Conservation (phyloP, 108 stramenopile genomes). For the Fragilaria radians region DNA sequence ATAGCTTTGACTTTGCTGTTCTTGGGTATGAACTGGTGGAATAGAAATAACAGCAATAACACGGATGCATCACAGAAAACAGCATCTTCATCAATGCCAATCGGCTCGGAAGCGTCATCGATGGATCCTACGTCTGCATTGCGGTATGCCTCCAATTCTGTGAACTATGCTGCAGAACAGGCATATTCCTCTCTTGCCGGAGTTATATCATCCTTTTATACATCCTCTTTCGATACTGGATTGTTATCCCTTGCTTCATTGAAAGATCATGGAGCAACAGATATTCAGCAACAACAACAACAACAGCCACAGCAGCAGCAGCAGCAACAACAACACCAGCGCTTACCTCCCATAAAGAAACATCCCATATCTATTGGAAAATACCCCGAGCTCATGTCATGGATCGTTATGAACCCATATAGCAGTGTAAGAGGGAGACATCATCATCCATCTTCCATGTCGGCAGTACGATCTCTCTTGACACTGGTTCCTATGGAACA, state of each 20-base stretch:
- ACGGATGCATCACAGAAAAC: too few species aligned
- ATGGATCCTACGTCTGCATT: too few species aligned
- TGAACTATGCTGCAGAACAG: neutral
- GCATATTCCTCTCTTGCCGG: neutral
- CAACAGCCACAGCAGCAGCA: neutral
- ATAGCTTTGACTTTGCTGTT: too few species aligned
- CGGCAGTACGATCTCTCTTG: conserved; percentile 18
- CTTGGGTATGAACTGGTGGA: too few species aligned
- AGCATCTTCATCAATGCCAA: too few species aligned
- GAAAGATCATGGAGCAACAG: too few species aligned
- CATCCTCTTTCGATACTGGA: too few species aligned
- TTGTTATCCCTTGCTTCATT: too few species aligned
- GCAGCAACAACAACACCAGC: neutral
- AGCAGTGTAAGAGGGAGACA: conserved; percentile 6
- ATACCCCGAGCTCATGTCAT: conserved; percentile 1
- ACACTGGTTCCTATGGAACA: conserved; percentile 6
- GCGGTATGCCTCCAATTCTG: neutral
- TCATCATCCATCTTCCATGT: conserved; percentile 2
- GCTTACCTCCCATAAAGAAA: neutral
- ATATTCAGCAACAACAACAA: too few species aligned
- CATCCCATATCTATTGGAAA: neutral
- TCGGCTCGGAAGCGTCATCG: too few species aligned
- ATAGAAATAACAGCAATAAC: too few species aligned
- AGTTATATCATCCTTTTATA: neutral
- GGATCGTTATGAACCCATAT: conserved; percentile 3